Percentiles rank a stretch among this genome's conserved stretches.
These are phyloP conservation scores for Quillaja saponaria DNA, from an alignment of 306 rosid species.

Conservation along the genomic window DNA sequence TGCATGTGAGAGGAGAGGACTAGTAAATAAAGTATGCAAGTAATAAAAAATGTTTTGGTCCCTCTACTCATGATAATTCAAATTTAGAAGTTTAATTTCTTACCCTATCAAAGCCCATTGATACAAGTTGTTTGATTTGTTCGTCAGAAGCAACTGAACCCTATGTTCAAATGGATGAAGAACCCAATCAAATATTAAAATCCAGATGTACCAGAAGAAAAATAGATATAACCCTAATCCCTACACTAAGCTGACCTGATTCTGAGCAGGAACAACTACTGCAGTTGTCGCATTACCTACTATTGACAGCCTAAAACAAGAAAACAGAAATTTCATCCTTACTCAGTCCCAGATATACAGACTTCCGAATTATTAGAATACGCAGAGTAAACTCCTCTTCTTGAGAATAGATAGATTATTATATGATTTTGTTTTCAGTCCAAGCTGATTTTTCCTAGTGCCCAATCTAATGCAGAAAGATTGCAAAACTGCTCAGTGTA, in stretches of 20 bases:
- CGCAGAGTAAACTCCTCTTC: too few species aligned
- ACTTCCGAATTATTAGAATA: constrained; percentile 18
- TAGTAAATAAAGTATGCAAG: too few species aligned
- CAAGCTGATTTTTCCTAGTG: too few species aligned
- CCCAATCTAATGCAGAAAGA: too few species aligned
- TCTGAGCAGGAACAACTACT: constrained; percentile 47
- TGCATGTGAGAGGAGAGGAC: too few species aligned
- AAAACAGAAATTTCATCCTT: constrained; percentile 18
- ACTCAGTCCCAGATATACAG: constrained; percentile 21
- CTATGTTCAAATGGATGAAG: constrained; percentile 46
- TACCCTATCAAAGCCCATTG: constrained; percentile 99
- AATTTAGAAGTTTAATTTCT: too few species aligned
- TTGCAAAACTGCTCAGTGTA: too few species aligned
- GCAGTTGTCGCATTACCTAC: constrained; percentile 41
- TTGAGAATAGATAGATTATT: too few species aligned
- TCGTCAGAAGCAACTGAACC: constrained; percentile 67
- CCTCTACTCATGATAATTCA: too few species aligned
- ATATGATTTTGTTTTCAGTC: too few species aligned
- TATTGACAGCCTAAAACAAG: constrained; percentile 49
- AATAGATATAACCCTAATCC: constrained; percentile 13
- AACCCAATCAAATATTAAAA: constrained; percentile 25
- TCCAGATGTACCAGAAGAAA: constrained; percentile 29
- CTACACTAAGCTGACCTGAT: constrained; percentile 55
- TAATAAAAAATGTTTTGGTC: too few species aligned
- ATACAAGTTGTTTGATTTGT: constrained; percentile 68